phyloP scores from a whole-genome alignment of 805 yeast species.

The Ogataea kodamae region DNA sequence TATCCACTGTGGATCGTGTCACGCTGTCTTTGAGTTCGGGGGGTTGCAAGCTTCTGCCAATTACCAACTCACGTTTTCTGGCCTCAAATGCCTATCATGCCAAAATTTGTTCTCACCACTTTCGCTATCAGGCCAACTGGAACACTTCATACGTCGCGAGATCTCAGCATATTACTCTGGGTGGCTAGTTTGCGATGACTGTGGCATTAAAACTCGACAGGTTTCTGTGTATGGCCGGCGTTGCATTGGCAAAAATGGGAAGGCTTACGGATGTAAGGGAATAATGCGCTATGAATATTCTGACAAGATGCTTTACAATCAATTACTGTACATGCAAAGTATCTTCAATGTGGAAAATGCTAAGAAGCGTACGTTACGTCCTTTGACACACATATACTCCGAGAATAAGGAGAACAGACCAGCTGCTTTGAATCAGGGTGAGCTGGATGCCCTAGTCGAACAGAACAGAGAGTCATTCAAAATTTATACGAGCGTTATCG shows the following conservation, averaged over 20 bases:
- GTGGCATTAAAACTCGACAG: constrained; percentile 78
- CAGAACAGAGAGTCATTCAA: constrained; percentile 67
- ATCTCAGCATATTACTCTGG: constrained; percentile 82
- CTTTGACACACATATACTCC: constrained; percentile 37
- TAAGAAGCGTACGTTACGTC: constrained; percentile 52
- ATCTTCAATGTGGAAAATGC: constrained; percentile 82
- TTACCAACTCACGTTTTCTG: constrained; percentile 61
- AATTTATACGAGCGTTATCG: constrained; percentile 53
- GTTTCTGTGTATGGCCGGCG: constrained; percentile 85
- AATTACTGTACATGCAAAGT: constrained; percentile 71
- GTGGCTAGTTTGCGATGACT: constrained; percentile 84
- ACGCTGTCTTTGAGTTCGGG: constrained; percentile 57
- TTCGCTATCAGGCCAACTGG: constrained; percentile 68
- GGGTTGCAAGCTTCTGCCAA: constrained; percentile 67
- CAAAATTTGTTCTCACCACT: constrained; percentile 46
- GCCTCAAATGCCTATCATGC: constrained; percentile 69
- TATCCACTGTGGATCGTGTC: constrained; percentile 60
- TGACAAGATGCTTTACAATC: constrained; percentile 82
- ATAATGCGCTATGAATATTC: constrained; percentile 72
- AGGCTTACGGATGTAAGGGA: constrained; percentile 69
- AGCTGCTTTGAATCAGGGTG: constrained; percentile 40
- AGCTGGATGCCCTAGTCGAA: constrained; percentile 70
- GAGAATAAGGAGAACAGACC: constrained; percentile 24
- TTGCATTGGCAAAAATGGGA: constrained; percentile 66
- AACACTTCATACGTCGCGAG: constrained; percentile 62